Evolutionary conservation across 768 basidiomycete species (phyloP), one percentile per base, ranked within the genome.

Genomic region (Butyriboletus loyo): DNA sequence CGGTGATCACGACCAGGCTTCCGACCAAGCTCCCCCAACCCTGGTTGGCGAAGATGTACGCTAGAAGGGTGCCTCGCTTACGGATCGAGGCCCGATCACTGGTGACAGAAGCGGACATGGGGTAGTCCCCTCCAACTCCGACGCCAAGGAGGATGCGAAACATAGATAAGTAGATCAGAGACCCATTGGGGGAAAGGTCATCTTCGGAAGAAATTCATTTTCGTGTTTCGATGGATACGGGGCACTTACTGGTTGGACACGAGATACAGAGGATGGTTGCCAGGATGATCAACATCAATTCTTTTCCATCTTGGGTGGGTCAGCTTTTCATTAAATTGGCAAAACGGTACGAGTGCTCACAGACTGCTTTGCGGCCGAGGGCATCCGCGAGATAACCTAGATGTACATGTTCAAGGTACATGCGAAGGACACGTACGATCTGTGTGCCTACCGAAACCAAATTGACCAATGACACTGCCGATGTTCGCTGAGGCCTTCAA

Each of bases 51-150:
- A 89, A 89, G 59, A 88, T 86, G 62, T 86, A 88, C 21, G 83
- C 76, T n/a, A 92, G 76, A 69, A 91, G 76, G 0, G 84, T 85
- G 0, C 89, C 89, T 15, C 86, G 78, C 45, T 86, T 82, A 34
- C 80, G 74, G 35, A 89, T 63, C 55, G 78, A 78, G 7, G 87
- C 77, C 14, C 86, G 77, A 59, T 91, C 88, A 7, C 80, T 80
- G 11, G 85, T 80, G 52, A 89, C 73, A 10, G 80, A 80, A 0
- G 87, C 86, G 11, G 79, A 82, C 86, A 89, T 85, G 2, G 87
- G 86, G 62, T 89, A 89, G 66, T 89, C 89, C 3, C 86, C 89
- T 15, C 87, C 89, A 1, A 91, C 82, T 22, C 89, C 89, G 17
- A 92, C 70, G 0, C 89, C 89, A 32, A 91, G 80, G 7, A 91